Percentiles rank a stretch among this genome's conserved stretches.
Conservation (phyloP, 805 yeast species). For the Kuraishia ogatae region DNA sequence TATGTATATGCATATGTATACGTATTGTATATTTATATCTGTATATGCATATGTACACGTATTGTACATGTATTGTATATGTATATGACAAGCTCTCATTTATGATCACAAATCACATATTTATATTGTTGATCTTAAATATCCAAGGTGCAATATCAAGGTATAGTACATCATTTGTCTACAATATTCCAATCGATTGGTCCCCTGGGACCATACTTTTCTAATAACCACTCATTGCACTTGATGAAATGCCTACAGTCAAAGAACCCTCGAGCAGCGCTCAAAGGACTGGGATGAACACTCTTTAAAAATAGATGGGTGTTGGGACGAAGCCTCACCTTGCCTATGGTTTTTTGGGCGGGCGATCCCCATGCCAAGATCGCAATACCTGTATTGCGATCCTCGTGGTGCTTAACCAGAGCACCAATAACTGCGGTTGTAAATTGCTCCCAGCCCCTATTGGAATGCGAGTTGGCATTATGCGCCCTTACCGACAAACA, state of each 20-base stretch:
- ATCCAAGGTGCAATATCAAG: too few relatives aligned
- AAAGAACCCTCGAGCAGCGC: constrained; percentile 85
- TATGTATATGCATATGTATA: too few relatives aligned
- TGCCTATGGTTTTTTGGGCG: constrained; percentile 28
- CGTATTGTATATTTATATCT: too few relatives aligned
- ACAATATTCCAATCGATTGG: constrained; percentile 17
- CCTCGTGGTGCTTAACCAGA: constrained; percentile 39
- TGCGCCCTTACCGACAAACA: constrained; percentile 90
- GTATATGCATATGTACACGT: too few relatives aligned
- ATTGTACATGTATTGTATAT: too few relatives aligned
- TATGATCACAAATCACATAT: too few relatives aligned
- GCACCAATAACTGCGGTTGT: constrained; percentile 61
- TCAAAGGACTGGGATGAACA: constrained; percentile 93
- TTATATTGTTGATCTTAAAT: too few relatives aligned
- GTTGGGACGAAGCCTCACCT: constrained; percentile 17
- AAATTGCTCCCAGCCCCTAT: constrained; percentile 86
- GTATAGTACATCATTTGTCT: neutral
- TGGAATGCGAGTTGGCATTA: constrained; percentile 86
- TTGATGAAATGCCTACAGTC: constrained; percentile 63
- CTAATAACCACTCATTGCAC: constrained; percentile 70
- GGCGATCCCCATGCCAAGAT: constrained; percentile 56
- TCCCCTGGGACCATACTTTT: constrained; percentile 22
- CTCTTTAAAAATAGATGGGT: constrained; percentile 49
- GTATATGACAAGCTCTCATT: too few relatives aligned
- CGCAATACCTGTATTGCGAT: constrained; percentile 44